Percentiles rank a stretch among this genome's conserved stretches.
These are phyloP conservation scores for Amphichorda felina DNA, from an alignment of 2,329 filamentous ascomycete genomes.

Conservation along the genomic window DNA sequence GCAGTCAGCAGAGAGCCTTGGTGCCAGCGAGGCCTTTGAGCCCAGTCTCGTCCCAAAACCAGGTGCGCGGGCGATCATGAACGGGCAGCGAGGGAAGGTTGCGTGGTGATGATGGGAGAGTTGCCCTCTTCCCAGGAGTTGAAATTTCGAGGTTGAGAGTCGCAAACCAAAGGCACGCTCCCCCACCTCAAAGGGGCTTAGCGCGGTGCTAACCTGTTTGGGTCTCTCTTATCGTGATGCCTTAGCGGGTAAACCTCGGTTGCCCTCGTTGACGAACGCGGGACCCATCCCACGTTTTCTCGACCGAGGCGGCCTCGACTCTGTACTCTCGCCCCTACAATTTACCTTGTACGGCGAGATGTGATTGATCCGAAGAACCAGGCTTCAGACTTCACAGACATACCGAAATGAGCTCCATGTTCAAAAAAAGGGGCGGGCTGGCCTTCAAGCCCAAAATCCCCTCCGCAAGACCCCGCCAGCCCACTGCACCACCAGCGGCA, in stretches of 20 bases:
- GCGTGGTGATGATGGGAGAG: constrained; percentile 20
- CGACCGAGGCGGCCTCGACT: too few species aligned
- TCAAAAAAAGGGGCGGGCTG: constrained; percentile 52
- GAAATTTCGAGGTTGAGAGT: constrained; percentile 31
- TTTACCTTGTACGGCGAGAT: too few species aligned
- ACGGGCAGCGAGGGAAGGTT: constrained; percentile 17
- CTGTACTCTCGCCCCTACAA: too few species aligned
- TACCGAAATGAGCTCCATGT: constrained; percentile 49
- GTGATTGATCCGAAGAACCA: too few species aligned
- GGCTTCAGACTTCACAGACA: too few species aligned
- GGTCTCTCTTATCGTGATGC: constrained; percentile 5
- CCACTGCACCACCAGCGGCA: constrained; percentile 13
- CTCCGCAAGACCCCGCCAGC: constrained; percentile 36
- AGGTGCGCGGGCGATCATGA: constrained; percentile 21
- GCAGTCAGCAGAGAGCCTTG: background rate
- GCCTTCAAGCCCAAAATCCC: constrained; percentile 63
- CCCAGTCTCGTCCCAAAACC: constrained; percentile 20
- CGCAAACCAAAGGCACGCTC: constrained; percentile 24
- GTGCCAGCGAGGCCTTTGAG: constrained; percentile 12
- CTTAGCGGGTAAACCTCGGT: constrained; percentile 3
- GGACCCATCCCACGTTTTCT: too few species aligned
- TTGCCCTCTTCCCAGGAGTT: constrained; percentile 23
- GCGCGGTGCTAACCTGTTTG: constrained; percentile 18
- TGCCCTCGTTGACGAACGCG: too few species aligned
- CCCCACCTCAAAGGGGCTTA: constrained; percentile 22